Percentiles rank a stretch among this genome's conserved stretches.
phyloP scores from a whole-genome alignment of 176 grass and related monocot species.

The Aegilops sharonensis region DNA sequence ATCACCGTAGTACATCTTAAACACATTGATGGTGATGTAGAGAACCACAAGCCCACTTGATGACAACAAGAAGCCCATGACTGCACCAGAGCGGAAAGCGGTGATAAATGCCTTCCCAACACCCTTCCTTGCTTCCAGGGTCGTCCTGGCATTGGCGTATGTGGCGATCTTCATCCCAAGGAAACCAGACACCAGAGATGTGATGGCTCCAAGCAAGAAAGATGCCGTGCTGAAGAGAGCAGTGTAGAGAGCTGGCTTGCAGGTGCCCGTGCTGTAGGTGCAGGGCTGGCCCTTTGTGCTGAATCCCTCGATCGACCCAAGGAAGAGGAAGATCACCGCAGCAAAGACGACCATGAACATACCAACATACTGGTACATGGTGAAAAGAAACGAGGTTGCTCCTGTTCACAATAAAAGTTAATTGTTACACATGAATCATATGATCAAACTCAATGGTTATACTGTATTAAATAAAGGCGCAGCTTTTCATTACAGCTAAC shows the following conservation, averaged over 20 bases:
- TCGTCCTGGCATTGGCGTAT: conserved; percentile 84
- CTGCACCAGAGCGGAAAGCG: conserved; percentile 84
- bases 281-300: conserved; percentile 64
- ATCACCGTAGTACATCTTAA: conserved; percentile 83
- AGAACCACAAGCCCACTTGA: conserved; percentile 84
- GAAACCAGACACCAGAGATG: conserved; percentile 83
- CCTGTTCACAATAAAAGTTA: conserved; percentile 33
- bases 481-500: not conserved
- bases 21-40: conserved; percentile 76
- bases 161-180: conserved; percentile 94
- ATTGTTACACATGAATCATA: conserved; percentile 22
- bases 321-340: conserved; percentile 59
- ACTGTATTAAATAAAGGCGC: not conserved
- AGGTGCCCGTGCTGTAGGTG: conserved; percentile 62
- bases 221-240: conserved; percentile 72
- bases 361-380: conserved; percentile 64
- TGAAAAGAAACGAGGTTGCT: conserved; percentile 67
- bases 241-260: conserved; percentile 71
- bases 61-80: conserved; percentile 86
- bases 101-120: conserved; percentile 84
- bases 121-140: conserved; percentile 85
- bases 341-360: conserved; percentile 56
- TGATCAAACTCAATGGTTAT: not conserved
- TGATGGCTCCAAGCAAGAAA: conserved; percentile 87
- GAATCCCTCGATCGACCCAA: conserved; percentile 70